Evolutionary conservation across 352 stramenopile genomes (phyloP), one percentile per base, ranked within the genome.

Genomic region (Hyaloperonospora brassicae): DNA sequence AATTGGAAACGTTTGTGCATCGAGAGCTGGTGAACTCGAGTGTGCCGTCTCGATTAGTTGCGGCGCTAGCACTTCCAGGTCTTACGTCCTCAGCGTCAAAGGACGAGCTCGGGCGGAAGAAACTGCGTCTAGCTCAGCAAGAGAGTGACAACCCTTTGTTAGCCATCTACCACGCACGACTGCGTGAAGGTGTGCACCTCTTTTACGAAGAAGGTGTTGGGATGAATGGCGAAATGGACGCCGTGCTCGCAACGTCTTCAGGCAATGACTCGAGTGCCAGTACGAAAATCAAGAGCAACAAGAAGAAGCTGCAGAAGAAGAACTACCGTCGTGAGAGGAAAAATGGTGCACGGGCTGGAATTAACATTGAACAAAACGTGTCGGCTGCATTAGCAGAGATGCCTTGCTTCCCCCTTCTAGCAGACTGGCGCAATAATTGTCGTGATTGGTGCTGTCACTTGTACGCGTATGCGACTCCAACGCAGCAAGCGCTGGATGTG

Each of bases 181-280:
- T 89, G 2, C 74, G 75, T 13, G 79, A 89, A 53, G 81, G 81
- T 22, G 53, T 92, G 3, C 79, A 77, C 3, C 43, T 92, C 25
- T 92, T 89, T 57, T 92, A 92, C 60, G 79, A 89, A 57, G 55
- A 83, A 50, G 66, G 79, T 22, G 71, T 92, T 21, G 81, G 81
- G n/a, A 80, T 88, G 67, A 57, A 78, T 36, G 77, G 81, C 34
- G 81, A 92, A 47, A 88, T 92, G 81, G 79, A 92, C 59, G 78
- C 74, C 17, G 58, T 83, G 44, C 52, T 91, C 7, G 50, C 56
- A 2, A 73, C 80, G 24, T 55, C 75, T 3, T 73, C 64, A 12
- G 25, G 25, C 1, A 52, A 54, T 31, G 58, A 60, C 6, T 25
- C 44, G 13, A 60, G 55, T 12, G 36, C 50, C 7, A 51, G 48